phyloP scores from a whole-genome alignment of 805 yeast species.

The Novakomyces olei region DNA sequence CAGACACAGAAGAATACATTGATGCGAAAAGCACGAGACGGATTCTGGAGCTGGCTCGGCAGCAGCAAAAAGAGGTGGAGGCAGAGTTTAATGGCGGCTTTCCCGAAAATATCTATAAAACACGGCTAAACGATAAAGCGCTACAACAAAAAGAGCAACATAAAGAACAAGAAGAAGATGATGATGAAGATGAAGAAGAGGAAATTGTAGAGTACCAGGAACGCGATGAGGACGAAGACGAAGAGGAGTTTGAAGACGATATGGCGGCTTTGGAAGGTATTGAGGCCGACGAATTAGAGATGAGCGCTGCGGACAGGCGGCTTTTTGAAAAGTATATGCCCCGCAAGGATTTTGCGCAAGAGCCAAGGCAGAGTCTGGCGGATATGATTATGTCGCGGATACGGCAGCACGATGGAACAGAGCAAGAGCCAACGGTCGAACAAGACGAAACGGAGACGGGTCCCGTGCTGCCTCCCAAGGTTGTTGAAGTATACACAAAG shows the following conservation, averaged over 20 bases:
- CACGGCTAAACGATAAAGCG: constrained; percentile 4
- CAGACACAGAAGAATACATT: constrained; percentile 35
- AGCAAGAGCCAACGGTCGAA: constrained; percentile 12
- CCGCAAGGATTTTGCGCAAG: constrained; percentile 7
- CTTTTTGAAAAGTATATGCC: constrained; percentile 49
- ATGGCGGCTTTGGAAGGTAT: constrained; percentile 44
- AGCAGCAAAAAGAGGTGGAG: constrained; percentile 78
- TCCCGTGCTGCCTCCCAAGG: constrained; percentile 67
- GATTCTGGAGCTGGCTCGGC: constrained; percentile 71
- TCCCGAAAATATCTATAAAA: no score
- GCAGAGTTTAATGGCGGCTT: constrained; percentile 35
- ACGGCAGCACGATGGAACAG: constrained; percentile 37
- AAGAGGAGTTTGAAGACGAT: constrained; percentile 25
- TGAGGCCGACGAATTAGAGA: constrained; percentile 20
- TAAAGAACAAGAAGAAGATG: constrained; percentile 17
- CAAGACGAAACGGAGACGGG: constrained; percentile 8
- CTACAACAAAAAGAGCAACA: neutral
- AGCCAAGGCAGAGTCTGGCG: constrained; percentile 29
- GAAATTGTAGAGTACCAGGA: constrained; percentile 26
- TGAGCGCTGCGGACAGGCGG: constrained; percentile 59
- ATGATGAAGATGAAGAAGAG: constrained; percentile 18
- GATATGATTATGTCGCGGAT: constrained; percentile 85
- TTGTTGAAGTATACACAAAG: constrained; percentile 82
- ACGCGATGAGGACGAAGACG: constrained; percentile 21
- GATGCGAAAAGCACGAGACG: constrained; percentile 69